phyloP scores from a whole-genome alignment of 1,284 basidiomycete species.

The Rhizoctonia solani region DNA sequence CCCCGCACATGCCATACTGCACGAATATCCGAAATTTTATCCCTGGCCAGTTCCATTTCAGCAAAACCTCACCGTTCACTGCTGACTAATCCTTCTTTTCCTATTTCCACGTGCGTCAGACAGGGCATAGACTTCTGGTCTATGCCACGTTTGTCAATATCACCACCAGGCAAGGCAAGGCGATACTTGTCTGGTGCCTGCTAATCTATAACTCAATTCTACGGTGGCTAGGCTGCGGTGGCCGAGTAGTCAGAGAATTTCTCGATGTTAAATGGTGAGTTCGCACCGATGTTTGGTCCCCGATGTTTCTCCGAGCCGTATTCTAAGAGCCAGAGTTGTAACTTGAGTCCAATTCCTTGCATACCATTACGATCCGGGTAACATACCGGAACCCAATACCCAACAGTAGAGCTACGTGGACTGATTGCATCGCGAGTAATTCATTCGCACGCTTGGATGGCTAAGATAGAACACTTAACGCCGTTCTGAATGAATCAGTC shows the following conservation, averaged over 20 bases:
- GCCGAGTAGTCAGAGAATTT: too few species aligned
- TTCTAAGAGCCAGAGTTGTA: neutral
- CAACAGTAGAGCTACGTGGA: neutral
- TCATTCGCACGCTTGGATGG: slow-evolving; percentile 10
- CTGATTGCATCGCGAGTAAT: neutral
- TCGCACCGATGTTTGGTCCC: slow-evolving; percentile 1
- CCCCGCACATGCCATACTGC: slow-evolving; percentile 5
- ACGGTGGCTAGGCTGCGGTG: too few species aligned
- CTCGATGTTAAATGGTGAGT: too few species aligned
- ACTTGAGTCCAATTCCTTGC: neutral
- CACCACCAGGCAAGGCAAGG: neutral
- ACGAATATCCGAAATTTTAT: slow-evolving; percentile 27
- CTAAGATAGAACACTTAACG: slow-evolving; percentile 7
- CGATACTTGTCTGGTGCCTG: too few species aligned
- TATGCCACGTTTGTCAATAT: slow-evolving; percentile 19
- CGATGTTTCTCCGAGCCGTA: neutral
- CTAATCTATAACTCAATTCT: too few species aligned
- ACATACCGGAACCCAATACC: too few species aligned
- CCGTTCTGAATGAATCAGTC: too few species aligned
- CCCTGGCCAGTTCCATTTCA: neutral
- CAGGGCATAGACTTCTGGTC: neutral
- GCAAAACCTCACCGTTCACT: too few species aligned
- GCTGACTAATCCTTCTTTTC: neutral
- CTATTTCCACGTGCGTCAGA: neutral
- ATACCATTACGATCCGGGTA: neutral